Evolutionary conservation across 2,329 filamentous ascomycete genomes (phyloP).

Genomic region (Fusarium humuli): DNA sequence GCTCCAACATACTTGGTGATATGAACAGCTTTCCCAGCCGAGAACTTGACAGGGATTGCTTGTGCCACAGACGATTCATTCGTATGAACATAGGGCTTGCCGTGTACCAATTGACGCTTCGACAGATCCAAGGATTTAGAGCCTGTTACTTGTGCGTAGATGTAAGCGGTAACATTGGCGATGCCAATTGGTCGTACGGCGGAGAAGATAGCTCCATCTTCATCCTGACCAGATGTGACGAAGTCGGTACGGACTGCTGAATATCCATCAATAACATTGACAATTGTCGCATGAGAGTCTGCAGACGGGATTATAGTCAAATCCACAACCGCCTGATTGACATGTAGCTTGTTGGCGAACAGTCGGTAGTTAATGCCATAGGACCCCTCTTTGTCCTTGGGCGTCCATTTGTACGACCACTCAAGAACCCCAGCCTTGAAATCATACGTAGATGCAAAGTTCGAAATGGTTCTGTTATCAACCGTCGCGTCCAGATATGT

Average conservation of each 20-base stretch:
- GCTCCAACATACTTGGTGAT: conserved; percentile 1
- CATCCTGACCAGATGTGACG: neutral
- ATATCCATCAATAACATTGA: conserved; percentile 4
- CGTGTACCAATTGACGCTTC: neutral
- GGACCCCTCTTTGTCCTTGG: accelerated
- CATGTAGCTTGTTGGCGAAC: neutral
- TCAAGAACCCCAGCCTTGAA: neutral
- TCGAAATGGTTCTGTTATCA: neutral
- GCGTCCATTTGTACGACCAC: conserved; percentile 2
- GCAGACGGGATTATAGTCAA: neutral
- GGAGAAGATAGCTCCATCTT: neutral
- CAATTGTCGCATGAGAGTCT: neutral
- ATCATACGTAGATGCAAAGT: neutral
- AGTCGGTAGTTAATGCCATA: neutral
- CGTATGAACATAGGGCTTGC: neutral
- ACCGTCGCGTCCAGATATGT: conserved; percentile 6
- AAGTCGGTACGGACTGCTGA: conserved; percentile 6
- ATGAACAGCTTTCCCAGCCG: neutral
- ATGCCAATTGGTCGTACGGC: neutral
- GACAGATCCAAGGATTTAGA: neutral
- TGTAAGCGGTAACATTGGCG: neutral
- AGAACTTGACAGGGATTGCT: conserved; percentile 4
- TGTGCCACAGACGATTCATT: conserved; percentile 2
- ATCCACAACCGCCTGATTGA: conserved; percentile 2
- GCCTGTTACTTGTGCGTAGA: neutral